phyloP scores from a whole-genome alignment of 139 green algal species.

The Diplosphaera chodatii region DNA sequence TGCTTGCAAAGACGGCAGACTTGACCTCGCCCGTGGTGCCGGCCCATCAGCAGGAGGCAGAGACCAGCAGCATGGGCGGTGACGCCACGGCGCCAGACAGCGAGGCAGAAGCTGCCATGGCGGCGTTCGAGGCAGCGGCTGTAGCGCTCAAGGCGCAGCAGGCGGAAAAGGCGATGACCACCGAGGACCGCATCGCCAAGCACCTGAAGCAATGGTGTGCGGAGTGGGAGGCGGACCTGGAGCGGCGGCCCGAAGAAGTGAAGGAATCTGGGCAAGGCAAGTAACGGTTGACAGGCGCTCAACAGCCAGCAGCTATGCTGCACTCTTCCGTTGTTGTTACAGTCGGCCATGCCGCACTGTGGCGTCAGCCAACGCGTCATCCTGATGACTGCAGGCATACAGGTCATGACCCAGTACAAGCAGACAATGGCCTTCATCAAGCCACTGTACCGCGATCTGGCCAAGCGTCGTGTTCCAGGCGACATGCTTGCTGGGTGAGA shows the following conservation, averaged over 20 bases:
- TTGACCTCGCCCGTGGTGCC: no score
- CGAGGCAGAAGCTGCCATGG: constrained; percentile 10
- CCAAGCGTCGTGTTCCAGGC: constrained; percentile 30
- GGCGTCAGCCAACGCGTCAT: no score
- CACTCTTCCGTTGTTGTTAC: no score
- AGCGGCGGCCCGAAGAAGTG: constrained; percentile 40
- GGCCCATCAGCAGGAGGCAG: neutral
- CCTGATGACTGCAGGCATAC: constrained; percentile 51
- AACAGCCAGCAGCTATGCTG: no score
- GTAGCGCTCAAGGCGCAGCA: constrained; percentile 35
- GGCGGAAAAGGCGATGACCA: constrained; percentile 50
- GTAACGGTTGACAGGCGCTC: no score
- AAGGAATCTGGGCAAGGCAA: constrained; percentile 26
- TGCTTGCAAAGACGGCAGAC: no score
- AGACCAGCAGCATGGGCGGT: neutral
- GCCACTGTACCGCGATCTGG: constrained; percentile 75
- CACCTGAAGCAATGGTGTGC: constrained; percentile 34
- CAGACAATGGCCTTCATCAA: constrained; percentile 85
- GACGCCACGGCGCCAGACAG: neutral
- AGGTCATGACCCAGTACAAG: constrained; percentile 58
- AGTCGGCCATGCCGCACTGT: no score
- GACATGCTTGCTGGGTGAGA: constrained; percentile 46
- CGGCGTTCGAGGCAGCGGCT: constrained; percentile 49
- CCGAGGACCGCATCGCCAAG: constrained; percentile 66
- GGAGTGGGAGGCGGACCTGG: constrained; percentile 91